Conservation (phyloP, 306 rosid genomes). For the Castanea crenata region DNA sequence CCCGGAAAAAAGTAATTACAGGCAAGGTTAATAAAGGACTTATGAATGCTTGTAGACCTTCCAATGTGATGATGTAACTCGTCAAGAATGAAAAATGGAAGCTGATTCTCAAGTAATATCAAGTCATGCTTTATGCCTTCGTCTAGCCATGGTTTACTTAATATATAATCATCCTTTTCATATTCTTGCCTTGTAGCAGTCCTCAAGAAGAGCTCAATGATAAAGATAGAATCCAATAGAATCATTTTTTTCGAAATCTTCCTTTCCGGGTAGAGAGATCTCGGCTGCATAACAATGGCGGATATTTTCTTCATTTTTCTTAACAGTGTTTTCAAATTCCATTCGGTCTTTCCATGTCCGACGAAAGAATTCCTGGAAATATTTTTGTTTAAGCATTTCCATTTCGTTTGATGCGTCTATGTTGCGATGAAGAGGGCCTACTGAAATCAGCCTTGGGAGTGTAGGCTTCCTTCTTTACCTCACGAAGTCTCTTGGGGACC, state of each 20-base stretch:
- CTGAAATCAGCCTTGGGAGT: slow-evolving; percentile 22
- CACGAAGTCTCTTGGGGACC: slow-evolving; percentile 17
- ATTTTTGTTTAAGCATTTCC: neutral
- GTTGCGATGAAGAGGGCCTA: slow-evolving; percentile 21
- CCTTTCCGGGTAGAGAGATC: neutral
- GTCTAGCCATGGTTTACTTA: neutral
- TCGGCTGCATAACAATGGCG: neutral
- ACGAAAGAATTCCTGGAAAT: neutral
- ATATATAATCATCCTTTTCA: neutral
- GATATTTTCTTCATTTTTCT: neutral
- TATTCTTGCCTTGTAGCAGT: neutral
- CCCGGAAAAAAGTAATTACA: neutral
- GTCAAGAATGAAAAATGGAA: too few species aligned
- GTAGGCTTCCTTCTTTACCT: slow-evolving; percentile 12
- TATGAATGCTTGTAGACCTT: too few species aligned
- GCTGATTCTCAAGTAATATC: neutral
- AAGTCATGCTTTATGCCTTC: neutral
- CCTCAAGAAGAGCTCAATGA: slow-evolving; percentile 21
- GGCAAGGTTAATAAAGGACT: neutral
- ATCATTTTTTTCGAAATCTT: neutral
- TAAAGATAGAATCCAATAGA: too few species aligned
- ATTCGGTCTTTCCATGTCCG: too few species aligned
- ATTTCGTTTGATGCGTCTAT: too few species aligned
- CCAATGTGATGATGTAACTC: too few species aligned
- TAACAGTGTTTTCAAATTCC: too few species aligned